phyloP scores from a whole-genome alignment of 305 asterid species.

The Plantago rigida region DNA sequence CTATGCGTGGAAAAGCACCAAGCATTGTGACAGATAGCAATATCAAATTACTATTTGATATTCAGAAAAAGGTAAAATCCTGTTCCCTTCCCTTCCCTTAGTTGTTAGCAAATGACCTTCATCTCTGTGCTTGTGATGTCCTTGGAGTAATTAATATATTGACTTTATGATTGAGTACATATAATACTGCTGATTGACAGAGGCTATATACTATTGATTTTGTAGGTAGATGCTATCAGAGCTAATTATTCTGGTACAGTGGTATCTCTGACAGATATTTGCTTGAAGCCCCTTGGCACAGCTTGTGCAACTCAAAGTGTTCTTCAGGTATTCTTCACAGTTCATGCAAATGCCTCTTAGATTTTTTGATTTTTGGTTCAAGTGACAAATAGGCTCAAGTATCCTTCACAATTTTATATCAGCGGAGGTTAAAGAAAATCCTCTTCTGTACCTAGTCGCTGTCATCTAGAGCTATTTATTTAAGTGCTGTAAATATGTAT shows the following conservation, averaged over 20 bases:
- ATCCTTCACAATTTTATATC: not conserved
- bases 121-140: slow-evolving; percentile 7
- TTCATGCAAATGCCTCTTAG: not conserved
- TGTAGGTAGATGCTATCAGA: slow-evolving; percentile 83
- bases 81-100: slow-evolving; percentile 8
- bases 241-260: slow-evolving; percentile 73
- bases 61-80: slow-evolving; percentile 69
- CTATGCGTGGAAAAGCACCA: slow-evolving; percentile 58
- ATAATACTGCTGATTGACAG: slow-evolving; percentile 10
- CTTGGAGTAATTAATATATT: not conserved
- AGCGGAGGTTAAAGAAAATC: not conserved
- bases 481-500: too few relatives aligned
- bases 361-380: not conserved
- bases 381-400: slow-evolving; percentile 6
- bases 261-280: slow-evolving; percentile 84
- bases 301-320: slow-evolving; percentile 98
- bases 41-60: slow-evolving; percentile 75
- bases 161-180: not conserved
- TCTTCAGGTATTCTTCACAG: slow-evolving; percentile 63
- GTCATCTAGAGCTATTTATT: not conserved
- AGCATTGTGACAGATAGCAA: slow-evolving; percentile 77
- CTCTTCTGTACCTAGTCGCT: not conserved
- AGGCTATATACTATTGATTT: slow-evolving; percentile 22
- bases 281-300: slow-evolving; percentile 96
- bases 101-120: slow-evolving; percentile 8